These are phyloP conservation scores for Rhodotorula glutinis DNA, from an alignment of 1,284 basidiomycete species.

Conservation along the genomic window DNA sequence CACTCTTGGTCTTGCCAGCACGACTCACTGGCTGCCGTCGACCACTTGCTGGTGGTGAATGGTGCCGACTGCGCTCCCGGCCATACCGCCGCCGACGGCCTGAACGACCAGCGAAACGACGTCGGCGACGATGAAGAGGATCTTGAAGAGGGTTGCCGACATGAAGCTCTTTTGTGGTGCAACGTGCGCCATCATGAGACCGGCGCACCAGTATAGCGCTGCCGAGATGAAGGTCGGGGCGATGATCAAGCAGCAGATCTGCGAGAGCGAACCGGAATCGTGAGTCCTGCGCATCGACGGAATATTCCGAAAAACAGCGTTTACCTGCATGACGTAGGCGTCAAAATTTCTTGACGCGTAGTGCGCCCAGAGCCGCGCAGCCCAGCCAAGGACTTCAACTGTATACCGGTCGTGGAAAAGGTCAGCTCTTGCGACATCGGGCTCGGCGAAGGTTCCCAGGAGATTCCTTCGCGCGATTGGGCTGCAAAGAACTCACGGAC, in stretches of 20 bases:
- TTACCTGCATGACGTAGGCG: constrained; percentile 14
- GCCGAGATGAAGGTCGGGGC: constrained; percentile 50
- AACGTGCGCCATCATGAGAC: constrained; percentile 46
- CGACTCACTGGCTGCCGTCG: constrained; percentile 14
- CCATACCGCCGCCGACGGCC: constrained; percentile 50
- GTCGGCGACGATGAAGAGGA: constrained; percentile 49
- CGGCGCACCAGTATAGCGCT: constrained; percentile 48
- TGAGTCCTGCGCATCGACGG: neutral
- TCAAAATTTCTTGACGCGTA: neutral
- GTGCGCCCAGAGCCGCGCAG: constrained; percentile 12
- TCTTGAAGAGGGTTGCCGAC: constrained; percentile 45
- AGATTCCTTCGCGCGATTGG: too few relatives aligned
- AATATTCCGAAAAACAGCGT: neutral
- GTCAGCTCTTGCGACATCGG: neutral
- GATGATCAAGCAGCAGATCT: constrained; percentile 43
- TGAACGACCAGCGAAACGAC: constrained; percentile 50
- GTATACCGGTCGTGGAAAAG: neutral
- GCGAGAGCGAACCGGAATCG: neutral
- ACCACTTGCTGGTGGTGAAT: neutral
- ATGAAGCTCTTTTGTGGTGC: constrained; percentile 44
- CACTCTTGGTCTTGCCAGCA: neutral
- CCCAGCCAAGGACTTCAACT: constrained; percentile 29
- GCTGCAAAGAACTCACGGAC: constrained; percentile 2
- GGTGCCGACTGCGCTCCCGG: constrained; percentile 21
- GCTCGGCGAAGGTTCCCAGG: too few relatives aligned